Evolutionary conservation across 2,329 filamentous ascomycete genomes (phyloP).

Genomic region (Pseudogymnoascus sp.): DNA sequence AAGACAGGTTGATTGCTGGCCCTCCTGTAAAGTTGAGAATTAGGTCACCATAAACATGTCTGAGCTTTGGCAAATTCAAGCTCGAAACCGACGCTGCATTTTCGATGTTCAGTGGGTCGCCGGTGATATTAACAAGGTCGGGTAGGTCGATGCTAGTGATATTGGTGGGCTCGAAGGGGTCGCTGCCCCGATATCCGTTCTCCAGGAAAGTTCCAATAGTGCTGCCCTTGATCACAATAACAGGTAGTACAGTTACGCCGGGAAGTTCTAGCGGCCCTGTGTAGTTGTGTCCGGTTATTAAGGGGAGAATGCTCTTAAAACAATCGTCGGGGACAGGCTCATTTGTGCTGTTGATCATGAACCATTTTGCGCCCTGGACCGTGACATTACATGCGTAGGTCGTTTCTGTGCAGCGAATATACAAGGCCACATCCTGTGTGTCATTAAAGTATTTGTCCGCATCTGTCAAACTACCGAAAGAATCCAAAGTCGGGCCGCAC

Average conservation of each 20-base stretch:
- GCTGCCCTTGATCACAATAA: background rate
- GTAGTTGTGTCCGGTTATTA: background rate
- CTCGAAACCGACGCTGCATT: background rate
- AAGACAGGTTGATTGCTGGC: background rate
- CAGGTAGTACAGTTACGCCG: background rate
- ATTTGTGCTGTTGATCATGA: background rate
- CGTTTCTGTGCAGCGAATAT: background rate
- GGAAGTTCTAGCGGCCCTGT: background rate
- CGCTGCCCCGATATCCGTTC: background rate
- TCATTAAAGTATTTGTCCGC: background rate
- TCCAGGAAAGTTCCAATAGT: background rate
- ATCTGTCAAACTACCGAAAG: background rate
- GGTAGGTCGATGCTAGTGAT: background rate
- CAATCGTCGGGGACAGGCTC: background rate
- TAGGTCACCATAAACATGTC: background rate
- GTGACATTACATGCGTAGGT: background rate
- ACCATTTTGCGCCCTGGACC: background rate
- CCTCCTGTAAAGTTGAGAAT: background rate
- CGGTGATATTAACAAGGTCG: background rate
- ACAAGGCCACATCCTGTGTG: background rate
- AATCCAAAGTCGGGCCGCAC: too few relatives aligned
- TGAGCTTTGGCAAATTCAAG: background rate
- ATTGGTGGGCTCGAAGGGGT: background rate
- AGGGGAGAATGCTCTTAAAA: background rate
- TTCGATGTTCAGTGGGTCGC: background rate